A percentile compares a stretch with the other conserved stretches of the same genome.
phyloP scores from a whole-genome alignment of 345 rosid species.

The Arabidopsis thaliana region DNA sequence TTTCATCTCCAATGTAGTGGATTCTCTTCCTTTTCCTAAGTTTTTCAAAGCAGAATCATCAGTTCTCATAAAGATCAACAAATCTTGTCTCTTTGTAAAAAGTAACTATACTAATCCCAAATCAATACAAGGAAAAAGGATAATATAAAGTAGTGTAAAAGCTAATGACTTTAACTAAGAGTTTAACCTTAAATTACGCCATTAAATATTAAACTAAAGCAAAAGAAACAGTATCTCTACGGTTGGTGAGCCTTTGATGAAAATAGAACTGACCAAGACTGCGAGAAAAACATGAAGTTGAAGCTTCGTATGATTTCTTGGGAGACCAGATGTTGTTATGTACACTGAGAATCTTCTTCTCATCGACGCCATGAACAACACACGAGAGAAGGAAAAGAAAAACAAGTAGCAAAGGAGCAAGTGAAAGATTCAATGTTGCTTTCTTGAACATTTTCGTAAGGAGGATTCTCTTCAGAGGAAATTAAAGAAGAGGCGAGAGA shows the following conservation, averaged over 20 bases:
- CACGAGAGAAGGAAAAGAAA: constrained; percentile 20
- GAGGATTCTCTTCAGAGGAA: constrained; percentile 27
- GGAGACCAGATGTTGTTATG: constrained; percentile 39
- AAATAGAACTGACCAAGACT: constrained; percentile 32
- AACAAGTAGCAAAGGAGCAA: constrained; percentile 26
- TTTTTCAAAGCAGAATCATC: constrained; percentile 14
- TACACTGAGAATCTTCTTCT: constrained; percentile 40
- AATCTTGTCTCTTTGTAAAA: constrained; percentile 4
- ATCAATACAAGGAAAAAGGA: constrained; percentile 19
- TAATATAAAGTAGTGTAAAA: constrained; percentile 31
- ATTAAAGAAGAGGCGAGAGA: constrained; percentile 22
- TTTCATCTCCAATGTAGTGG: constrained; percentile 75
- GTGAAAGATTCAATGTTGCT: constrained; percentile 36
- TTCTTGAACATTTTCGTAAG: constrained; percentile 39
- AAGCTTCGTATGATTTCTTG: constrained; percentile 27
- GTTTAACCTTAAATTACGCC: constrained; percentile 33
- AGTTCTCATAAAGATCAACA: neutral
- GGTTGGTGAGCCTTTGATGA: constrained; percentile 34
- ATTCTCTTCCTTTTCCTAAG: constrained; percentile 61
- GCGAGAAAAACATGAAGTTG: constrained; percentile 40
- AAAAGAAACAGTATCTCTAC: constrained; percentile 21
- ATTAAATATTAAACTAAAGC: constrained; percentile 24
- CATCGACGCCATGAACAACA: constrained; percentile 37
- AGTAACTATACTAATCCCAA: constrained; percentile 30
- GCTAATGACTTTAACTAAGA: constrained; percentile 28